phyloP scores from a whole-genome alignment of 2,329 filamentous ascomycete genomes.

The Elsinoe batatas region DNA sequence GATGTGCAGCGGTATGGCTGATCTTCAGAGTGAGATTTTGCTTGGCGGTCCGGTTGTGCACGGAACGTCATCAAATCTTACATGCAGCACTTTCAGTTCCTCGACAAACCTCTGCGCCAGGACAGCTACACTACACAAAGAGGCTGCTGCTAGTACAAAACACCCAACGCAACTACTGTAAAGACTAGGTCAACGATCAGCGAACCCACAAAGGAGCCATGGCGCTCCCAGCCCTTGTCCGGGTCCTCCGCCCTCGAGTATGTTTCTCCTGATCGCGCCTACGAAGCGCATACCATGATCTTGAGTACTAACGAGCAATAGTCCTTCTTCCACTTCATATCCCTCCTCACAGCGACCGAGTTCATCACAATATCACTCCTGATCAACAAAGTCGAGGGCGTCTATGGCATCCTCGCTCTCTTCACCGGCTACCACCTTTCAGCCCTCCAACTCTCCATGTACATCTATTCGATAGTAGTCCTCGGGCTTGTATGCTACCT shows the following conservation, averaged over 20 bases:
- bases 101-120: too few relatives aligned
- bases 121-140: too few relatives aligned
- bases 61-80: conserved; percentile 9
- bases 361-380: conserved; percentile 73
- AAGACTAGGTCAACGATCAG: neutral
- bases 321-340: conserved; percentile 79
- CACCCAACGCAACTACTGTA: neutral
- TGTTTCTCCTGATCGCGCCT: neutral
- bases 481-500: conserved; percentile 60
- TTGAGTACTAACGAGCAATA: conserved; percentile 29
- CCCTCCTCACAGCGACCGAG: conserved; percentile 75
- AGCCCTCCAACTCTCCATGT: conserved; percentile 76
- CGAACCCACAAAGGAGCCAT: neutral
- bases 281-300: neutral
- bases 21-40: neutral
- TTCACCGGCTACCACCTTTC: conserved; percentile 79
- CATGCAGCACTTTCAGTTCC: neutral
- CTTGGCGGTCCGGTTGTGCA: conserved; percentile 1
- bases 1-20: neutral
- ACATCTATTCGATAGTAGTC: conserved; percentile 71
- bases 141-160: neutral
- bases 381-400: conserved; percentile 84
- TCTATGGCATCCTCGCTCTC: conserved; percentile 83
- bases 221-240: conserved; percentile 5
- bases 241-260: conserved; percentile 3